Evolutionary conservation across 805 yeast genomes (phyloP).

Genomic region (Lachancea cidri): DNA sequence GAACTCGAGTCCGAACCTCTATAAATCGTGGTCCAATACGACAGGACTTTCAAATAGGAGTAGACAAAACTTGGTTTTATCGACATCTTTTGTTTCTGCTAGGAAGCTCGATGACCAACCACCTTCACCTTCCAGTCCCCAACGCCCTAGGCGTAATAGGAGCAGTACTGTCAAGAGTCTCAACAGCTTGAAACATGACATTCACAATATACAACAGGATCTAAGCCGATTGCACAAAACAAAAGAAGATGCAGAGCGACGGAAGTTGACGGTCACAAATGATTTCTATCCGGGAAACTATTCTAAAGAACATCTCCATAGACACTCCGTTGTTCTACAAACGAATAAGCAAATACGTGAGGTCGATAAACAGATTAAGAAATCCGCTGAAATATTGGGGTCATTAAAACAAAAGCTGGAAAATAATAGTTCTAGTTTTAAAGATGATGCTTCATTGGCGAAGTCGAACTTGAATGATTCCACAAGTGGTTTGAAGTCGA

Average conservation of each 20-base stretch:
- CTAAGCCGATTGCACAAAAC: slow-evolving; percentile 17
- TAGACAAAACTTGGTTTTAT: slow-evolving; percentile 26
- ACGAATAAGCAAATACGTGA: slow-evolving; percentile 32
- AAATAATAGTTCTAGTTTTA: slow-evolving; percentile 3
- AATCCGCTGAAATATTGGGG: slow-evolving; percentile 22
- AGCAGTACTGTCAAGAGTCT: slow-evolving; percentile 21
- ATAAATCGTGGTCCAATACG: slow-evolving; percentile 7
- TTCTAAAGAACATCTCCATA: slow-evolving; percentile 33
- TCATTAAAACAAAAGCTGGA: slow-evolving; percentile 24
- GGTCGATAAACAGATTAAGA: slow-evolving; percentile 26
- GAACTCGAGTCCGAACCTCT: slow-evolving; percentile 8
- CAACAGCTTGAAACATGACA: slow-evolving; percentile 18
- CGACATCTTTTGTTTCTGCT: slow-evolving; percentile 32
- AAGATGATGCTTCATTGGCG: slow-evolving; percentile 1
- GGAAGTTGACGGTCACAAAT: slow-evolving; percentile 24
- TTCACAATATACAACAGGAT: slow-evolving; percentile 21
- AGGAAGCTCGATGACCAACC: slow-evolving; percentile 22
- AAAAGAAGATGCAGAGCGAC: slow-evolving; percentile 23
- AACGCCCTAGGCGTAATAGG: slow-evolving; percentile 20
- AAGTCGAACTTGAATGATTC: too few relatives aligned
- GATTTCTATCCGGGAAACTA: slow-evolving; percentile 32
- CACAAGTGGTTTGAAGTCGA: too few relatives aligned
- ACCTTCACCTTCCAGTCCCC: slow-evolving; percentile 28
- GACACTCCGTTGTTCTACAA: slow-evolving; percentile 31
- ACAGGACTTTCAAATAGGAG: slow-evolving; percentile 5